Conservation (phyloP, 192 early-diverging fungal species). For the Podila clonocystis region DNA sequence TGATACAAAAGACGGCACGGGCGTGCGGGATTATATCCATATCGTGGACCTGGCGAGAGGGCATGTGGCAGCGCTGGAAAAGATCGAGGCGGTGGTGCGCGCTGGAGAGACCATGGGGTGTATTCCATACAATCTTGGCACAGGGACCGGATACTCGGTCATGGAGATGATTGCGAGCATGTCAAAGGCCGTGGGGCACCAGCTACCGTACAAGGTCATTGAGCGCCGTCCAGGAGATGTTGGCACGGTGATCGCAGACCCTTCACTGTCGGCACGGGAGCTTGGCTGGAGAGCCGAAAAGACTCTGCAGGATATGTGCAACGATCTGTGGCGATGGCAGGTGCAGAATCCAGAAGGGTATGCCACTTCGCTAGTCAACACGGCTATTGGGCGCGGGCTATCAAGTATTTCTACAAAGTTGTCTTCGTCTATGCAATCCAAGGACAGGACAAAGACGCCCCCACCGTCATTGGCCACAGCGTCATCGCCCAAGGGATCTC, state of each 20-base stretch:
- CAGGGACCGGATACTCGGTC: conserved; percentile 90
- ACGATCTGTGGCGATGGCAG: conserved; percentile 66
- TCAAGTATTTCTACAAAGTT: no score
- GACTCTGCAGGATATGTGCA: conserved; percentile 54
- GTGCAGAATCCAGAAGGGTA: conserved; percentile 60
- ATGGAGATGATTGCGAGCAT: conserved; percentile 91
- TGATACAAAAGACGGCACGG: conserved; percentile 92
- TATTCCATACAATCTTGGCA: conserved; percentile 90
- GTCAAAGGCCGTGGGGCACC: conserved; percentile 78
- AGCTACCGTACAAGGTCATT: conserved; percentile 74
- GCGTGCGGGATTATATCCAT: conserved; percentile 96
- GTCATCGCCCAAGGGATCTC: background rate
- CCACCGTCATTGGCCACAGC: background rate
- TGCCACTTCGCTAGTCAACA: background rate
- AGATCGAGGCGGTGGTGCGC: conserved; percentile 57
- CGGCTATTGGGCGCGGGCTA: background rate
- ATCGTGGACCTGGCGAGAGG: conserved; percentile 92
- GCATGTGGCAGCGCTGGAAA: conserved; percentile 88
- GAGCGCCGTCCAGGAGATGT: conserved; percentile 84
- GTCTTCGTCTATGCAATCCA: background rate
- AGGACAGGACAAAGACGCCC: background rate
- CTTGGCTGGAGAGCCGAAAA: conserved; percentile 49
- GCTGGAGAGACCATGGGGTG: conserved; percentile 59
- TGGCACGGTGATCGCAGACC: conserved; percentile 83
- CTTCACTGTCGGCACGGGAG: conserved; percentile 48